A percentile compares a stretch with the other conserved stretches of the same genome.
Evolutionary conservation across 2,329 filamentous ascomycete genomes (phyloP).

Genomic region (Aspergillus persii): DNA sequence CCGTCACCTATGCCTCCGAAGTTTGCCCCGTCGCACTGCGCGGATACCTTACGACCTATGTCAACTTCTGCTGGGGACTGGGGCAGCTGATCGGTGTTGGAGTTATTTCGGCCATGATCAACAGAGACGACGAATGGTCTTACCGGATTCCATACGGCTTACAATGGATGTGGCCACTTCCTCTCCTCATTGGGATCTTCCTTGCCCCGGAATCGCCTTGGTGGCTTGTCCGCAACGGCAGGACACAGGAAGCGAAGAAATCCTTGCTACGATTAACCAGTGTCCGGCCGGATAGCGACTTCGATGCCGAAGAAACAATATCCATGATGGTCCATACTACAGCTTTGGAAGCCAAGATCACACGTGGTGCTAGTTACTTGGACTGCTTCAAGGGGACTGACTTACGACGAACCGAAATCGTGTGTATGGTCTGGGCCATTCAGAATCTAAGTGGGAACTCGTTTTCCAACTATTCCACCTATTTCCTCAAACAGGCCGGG

Average conservation of each 20-base stretch:
- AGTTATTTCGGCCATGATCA: conserved; percentile 50
- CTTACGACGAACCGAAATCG: conserved; percentile 72
- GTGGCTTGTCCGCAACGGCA: conserved; percentile 51
- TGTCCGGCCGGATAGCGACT: conserved; percentile 58
- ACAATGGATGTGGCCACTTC: conserved; percentile 56
- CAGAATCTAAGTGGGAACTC: conserved; percentile 65
- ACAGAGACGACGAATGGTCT: conserved; percentile 48
- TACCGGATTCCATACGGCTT: conserved; percentile 53
- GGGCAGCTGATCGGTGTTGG: conserved; percentile 53
- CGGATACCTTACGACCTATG: conserved; percentile 47
- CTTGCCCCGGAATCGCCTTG: conserved; percentile 52
- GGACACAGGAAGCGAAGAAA: conserved; percentile 48
- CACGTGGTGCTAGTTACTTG: conserved; percentile 68
- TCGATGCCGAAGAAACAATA: conserved; percentile 79
- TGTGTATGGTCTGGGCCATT: conserved; percentile 64
- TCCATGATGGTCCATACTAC: conserved; percentile 93
- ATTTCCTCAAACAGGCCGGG: conserved; percentile 58
- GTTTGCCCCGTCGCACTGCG: conserved; percentile 48
- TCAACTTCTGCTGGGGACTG: conserved; percentile 49
- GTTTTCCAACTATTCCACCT: conserved; percentile 64
- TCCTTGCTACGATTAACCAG: conserved; percentile 47
- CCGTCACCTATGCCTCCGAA: conserved; percentile 48
- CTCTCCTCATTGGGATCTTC: conserved; percentile 47
- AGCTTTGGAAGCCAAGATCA: conserved; percentile 73
- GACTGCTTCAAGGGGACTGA: conserved; percentile 84